Evolutionary conservation across 768 basidiomycete genomes (phyloP), one percentile per base, ranked within the genome.

Genomic region (Kwoniella shandongensis): DNA sequence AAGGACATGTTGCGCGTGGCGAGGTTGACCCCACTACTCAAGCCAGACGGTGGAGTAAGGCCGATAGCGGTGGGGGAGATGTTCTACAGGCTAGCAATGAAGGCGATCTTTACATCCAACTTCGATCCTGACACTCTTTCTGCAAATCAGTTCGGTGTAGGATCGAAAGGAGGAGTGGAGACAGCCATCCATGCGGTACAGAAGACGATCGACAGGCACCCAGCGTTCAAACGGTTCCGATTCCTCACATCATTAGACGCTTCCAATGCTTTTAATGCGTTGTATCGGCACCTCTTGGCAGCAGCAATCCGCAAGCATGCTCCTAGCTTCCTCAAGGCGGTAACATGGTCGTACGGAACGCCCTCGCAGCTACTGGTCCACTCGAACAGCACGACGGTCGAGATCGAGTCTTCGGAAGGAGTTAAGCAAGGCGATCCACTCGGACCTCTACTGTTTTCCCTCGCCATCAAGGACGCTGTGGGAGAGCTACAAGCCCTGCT

Each of bases 31-130:
- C 54, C 67, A 11, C 52, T 69, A 2, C 22, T 46, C 3, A 69
- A 69, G 42, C 50, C 44, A 1, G 51, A 53, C 32, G 61, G 58
- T 10, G 63, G 61, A 0, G 23, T 69, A 22, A 54, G 65, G 6
- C 67, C 67, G 27, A 66, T 69, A 38, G 65, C 65, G 2, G 62
- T 66, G 3, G 67, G 67, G 3, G 67, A 66, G 22, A 30, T 69
- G n/a, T 27, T 66, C 48, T 66, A 63, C 44, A 46, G 67, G 13
- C 35, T 64, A 0, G 40, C 36, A n/a, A 53, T 55, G 44, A 66
- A 64, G 44, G 50, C 57, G 2, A 50, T 64, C 17, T 51, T 68
- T 26, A 35, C 25, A 5, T 18, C 25, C 46, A 40, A 48, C 35
- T 59, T 60, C 50, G 40, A 51, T 4, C 12, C 29, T 1, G 27